phyloP scores from a whole-genome alignment of 805 yeast genomes.

The Alloascoidea africana region DNA sequence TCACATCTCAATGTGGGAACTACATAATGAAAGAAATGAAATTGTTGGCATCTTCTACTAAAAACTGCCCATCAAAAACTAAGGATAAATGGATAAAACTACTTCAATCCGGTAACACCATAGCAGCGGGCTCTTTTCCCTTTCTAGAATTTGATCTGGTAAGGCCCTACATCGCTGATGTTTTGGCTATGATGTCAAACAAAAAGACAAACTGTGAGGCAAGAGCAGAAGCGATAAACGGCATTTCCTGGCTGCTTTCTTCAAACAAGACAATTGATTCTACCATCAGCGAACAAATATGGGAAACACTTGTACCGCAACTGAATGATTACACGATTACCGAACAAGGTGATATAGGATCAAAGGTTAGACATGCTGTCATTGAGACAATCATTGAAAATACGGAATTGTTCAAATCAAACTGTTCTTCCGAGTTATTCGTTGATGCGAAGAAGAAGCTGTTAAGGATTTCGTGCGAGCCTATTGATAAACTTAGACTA shows the following conservation, averaged over 20 bases:
- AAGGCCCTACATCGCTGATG: background rate
- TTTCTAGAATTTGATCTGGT: background rate
- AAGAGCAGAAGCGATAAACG: background rate
- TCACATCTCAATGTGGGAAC: background rate
- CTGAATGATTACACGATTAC: conserved; percentile 70
- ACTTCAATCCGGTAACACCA: background rate
- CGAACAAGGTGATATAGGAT: conserved; percentile 87
- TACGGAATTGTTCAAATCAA: conserved; percentile 2
- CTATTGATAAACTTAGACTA: conserved; percentile 36
- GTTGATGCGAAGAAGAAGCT: conserved; percentile 20
- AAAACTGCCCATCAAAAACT: background rate
- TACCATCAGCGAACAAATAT: conserved; percentile 6
- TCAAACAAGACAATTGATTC: conserved; percentile 10
- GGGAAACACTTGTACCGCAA: conserved; percentile 17
- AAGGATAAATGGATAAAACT: conserved; percentile 3
- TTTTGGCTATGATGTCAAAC: background rate
- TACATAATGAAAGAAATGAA: background rate
- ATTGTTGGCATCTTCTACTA: conserved; percentile 1
- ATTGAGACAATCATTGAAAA: conserved; percentile 20
- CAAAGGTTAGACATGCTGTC: conserved; percentile 43
- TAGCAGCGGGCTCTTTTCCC: background rate
- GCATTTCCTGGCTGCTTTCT: background rate
- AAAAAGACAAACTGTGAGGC: background rate
- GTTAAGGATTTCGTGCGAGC: conserved; percentile 47
- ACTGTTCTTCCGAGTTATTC: no score